Conservation (phyloP, 2,329 filamentous ascomycete genomes). For the Neurospora crassa region DNA sequence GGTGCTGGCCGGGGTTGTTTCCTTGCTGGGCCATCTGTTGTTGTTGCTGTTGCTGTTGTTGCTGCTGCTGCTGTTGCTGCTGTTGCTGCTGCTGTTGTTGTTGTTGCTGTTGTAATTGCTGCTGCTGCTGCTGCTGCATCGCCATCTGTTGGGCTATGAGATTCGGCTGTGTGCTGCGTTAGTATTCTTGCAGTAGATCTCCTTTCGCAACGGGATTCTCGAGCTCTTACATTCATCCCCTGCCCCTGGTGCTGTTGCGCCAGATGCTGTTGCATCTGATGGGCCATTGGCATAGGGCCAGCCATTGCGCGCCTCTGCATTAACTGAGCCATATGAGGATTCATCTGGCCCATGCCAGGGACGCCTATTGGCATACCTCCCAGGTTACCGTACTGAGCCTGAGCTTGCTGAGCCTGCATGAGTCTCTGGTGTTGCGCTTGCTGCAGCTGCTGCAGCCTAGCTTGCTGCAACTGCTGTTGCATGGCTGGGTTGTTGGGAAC, state of each 20-base stretch:
- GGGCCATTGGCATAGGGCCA: conserved; percentile 10
- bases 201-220: neutral
- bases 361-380: conserved; percentile 46
- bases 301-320: conserved; percentile 20
- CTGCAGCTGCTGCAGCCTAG: conserved; percentile 44
- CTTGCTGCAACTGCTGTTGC: conserved; percentile 39
- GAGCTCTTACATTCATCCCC: conserved; percentile 18
- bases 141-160: conserved; percentile 39
- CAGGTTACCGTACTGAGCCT: conserved; percentile 41
- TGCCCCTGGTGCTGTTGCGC: conserved; percentile 17
- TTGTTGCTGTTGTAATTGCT: conserved; percentile 28
- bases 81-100: conserved; percentile 27
- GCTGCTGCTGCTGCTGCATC: conserved; percentile 33
- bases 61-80: conserved; percentile 28
- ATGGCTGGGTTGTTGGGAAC: conserved; percentile 24
- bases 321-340: conserved; percentile 27
- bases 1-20: conserved; percentile 36
- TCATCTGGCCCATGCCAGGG: conserved; percentile 29
- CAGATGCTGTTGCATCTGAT: conserved; percentile 18
- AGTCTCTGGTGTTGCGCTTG: conserved; percentile 41
- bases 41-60: conserved; percentile 26
- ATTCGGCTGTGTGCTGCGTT: conserved; percentile 21
- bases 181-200: conserved; percentile 2
- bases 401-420: conserved; percentile 47
- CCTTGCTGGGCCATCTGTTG: conserved; percentile 33